A percentile compares a stretch with the other conserved stretches of the same genome.
Conservation (phyloP, 352 stramenopile genomes). For the Globisporangium cystogenes region DNA sequence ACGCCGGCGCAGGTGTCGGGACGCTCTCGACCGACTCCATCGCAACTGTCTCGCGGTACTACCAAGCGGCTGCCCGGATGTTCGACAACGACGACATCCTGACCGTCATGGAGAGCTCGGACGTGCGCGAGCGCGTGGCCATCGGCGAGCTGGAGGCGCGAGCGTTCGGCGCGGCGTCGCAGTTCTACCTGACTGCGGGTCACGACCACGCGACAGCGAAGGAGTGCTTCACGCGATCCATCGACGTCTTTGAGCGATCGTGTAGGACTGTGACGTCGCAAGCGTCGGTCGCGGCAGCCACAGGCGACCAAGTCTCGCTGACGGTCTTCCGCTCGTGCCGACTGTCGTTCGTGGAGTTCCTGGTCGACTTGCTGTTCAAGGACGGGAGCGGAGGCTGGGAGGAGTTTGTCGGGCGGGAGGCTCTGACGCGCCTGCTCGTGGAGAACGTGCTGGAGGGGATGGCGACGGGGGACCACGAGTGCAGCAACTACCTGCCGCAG, state of each 20-base stretch:
- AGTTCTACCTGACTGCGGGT: slow-evolving; percentile 49
- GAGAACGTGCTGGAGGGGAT: slow-evolving; percentile 70
- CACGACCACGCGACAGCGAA: slow-evolving; percentile 34
- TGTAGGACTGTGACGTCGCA: slow-evolving; percentile 11
- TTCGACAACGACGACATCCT: slow-evolving; percentile 81
- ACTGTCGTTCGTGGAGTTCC: slow-evolving; percentile 65
- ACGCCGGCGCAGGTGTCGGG: neutral
- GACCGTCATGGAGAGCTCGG: slow-evolving; percentile 49
- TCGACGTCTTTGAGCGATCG: slow-evolving; percentile 58
- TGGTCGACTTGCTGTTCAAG: slow-evolving; percentile 58
- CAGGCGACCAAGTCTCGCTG: slow-evolving; percentile 3
- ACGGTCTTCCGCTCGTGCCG: slow-evolving; percentile 34
- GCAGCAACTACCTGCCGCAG: slow-evolving; percentile 70
- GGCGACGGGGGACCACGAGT: slow-evolving; percentile 50
- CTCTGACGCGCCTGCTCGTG: slow-evolving; percentile 34
- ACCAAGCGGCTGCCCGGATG: slow-evolving; percentile 68
- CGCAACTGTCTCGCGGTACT: slow-evolving; percentile 55
- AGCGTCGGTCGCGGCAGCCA: neutral
- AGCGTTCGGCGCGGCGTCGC: slow-evolving; percentile 52
- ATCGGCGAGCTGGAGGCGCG: slow-evolving; percentile 63
- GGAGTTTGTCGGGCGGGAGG: slow-evolving; percentile 30
- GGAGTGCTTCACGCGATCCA: slow-evolving; percentile 47
- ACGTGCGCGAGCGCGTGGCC: slow-evolving; percentile 31
- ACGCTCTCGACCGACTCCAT: slow-evolving; percentile 21
- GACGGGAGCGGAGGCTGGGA: slow-evolving; percentile 25